Evolutionary conservation across 169 alveolate species (phyloP), one percentile per base, ranked within the genome.

Genomic region (Cystoisospora suis): DNA sequence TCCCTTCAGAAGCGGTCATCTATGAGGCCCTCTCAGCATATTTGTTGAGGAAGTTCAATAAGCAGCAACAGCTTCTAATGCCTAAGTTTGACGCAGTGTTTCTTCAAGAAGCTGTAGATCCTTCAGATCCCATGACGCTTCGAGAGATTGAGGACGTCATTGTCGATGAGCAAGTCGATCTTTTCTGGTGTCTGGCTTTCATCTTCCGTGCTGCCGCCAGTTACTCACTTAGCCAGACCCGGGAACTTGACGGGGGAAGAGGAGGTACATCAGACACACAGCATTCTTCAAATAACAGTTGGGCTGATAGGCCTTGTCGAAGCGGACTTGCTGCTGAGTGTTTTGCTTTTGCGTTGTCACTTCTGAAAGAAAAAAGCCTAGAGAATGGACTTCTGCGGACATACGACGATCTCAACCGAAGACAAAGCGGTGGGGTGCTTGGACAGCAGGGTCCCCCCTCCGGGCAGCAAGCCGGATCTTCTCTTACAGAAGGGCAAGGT

Each of bases 61-160:
- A 70, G 81, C 92, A 87, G 92, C 92, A 87, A 65, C 92, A 87
- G 87, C 92, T 87, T 46, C 87, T 87, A 45, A 72, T 49, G 59
- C 87, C 79, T n/a, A 49, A 80, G 32, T 56, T 87, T 27, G 85
- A 45, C 47, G 87, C 92, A 27, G 38, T 87, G 36, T 83, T 72
- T 32, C 80, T 87, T 32, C 59, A 83, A 29, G 87, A 87, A 29
- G 65, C 87, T 15, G 34, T 87, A 53, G 81, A 87, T 27, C 61
- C 86, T 42, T 27, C 29, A 7, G 47, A 87, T 20, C 86, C 87
- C 23, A 61, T 69, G 77, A 59, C 47, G 40, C 75, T 70, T 34
- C 44, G 91, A n/a, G 91, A 87, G 81, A 58, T 87, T 20, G 75
- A 65, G 0, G 91, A 87, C 42, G 49, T 72, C 34, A 72, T 87